phyloP scores from a whole-genome alignment of 2,329 filamentous ascomycete species.

The Podosphaera fusca region DNA sequence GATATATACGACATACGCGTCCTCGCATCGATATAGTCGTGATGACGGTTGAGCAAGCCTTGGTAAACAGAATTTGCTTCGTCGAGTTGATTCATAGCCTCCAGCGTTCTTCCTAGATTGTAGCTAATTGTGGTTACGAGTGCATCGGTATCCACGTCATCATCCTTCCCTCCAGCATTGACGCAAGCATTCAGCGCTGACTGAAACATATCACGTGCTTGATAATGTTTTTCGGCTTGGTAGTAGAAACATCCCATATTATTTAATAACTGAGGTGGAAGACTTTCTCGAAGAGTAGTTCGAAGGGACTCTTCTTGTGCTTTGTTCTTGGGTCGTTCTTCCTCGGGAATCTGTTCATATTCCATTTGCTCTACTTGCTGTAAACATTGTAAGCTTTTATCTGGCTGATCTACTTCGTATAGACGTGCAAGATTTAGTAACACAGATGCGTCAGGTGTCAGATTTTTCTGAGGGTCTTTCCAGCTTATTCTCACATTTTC shows the following conservation, averaged over 20 bases:
- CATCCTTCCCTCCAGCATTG: constrained; percentile 52
- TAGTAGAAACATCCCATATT: constrained; percentile 95
- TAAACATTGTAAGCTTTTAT: constrained; percentile 79
- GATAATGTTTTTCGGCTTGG: constrained; percentile 58
- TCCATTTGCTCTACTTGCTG: constrained; percentile 84
- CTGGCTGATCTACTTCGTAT: constrained; percentile 66
- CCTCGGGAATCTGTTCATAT: constrained; percentile 49
- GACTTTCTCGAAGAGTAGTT: constrained; percentile 43
- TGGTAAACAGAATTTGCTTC: constrained; percentile 80
- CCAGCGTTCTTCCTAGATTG: constrained; percentile 84
- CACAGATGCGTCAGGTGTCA: constrained; percentile 63
- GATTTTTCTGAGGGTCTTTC: constrained; percentile 78
- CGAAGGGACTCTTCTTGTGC: constrained; percentile 38
- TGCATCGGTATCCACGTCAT: constrained; percentile 64
- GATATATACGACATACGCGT: constrained; percentile 79
- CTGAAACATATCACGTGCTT: constrained; percentile 73
- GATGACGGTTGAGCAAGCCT: constrained; percentile 59
- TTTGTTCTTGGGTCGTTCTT: constrained; percentile 36
- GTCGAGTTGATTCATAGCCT: constrained; percentile 57
- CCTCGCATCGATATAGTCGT: constrained; percentile 79
- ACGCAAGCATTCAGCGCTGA: constrained; percentile 76
- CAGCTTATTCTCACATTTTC: constrained; percentile 70
- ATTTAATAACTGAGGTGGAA: constrained; percentile 82
- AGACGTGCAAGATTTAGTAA: constrained; percentile 77
- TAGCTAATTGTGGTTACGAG: constrained; percentile 91